Conservation (phyloP, 306 rosid species). For the Elaeagnus macrophylla region DNA sequence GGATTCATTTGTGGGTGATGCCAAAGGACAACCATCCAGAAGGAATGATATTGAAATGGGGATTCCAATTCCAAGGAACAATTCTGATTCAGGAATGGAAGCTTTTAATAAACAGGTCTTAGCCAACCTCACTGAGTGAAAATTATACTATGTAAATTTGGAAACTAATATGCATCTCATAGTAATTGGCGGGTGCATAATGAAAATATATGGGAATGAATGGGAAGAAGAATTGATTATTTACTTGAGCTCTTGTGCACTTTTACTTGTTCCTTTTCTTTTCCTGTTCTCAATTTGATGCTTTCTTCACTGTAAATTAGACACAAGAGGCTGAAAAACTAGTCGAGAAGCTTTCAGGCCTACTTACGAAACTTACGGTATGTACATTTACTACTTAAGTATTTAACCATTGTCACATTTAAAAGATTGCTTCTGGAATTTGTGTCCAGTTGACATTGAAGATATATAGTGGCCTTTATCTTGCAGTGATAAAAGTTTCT, state of each 20-base stretch:
- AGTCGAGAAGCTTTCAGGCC: conserved; percentile 51
- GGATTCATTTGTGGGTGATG: conserved; percentile 75
- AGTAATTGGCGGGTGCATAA: no score
- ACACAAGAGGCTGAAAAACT: conserved; percentile 64
- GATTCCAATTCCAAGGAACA: conserved; percentile 34
- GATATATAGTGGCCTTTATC: conserved; percentile 5
- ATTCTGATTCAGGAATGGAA: conserved; percentile 58
- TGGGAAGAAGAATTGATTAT: no score
- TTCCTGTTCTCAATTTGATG: background rate
- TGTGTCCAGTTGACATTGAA: background rate
- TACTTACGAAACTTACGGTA: conserved; percentile 79
- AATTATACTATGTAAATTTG: background rate
- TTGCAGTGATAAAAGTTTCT: background rate
- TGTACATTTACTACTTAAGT: conserved; percentile 10
- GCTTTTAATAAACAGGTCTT: conserved; percentile 78
- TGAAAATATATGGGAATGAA: no score
- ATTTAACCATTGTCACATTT: conserved; percentile 3
- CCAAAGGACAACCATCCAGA: conserved; percentile 54
- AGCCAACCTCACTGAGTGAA: conserved; percentile 10
- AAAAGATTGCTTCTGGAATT: conserved; percentile 2
- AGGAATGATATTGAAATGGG: conserved; percentile 84
- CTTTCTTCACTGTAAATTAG: conserved; percentile 28
- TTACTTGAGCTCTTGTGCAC: background rate
- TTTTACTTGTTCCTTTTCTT: background rate
- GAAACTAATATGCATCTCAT: background rate